Base-by-base conservation (phyloP, 805 yeast genomes). In the Starmerella bacillaris region DNA sequence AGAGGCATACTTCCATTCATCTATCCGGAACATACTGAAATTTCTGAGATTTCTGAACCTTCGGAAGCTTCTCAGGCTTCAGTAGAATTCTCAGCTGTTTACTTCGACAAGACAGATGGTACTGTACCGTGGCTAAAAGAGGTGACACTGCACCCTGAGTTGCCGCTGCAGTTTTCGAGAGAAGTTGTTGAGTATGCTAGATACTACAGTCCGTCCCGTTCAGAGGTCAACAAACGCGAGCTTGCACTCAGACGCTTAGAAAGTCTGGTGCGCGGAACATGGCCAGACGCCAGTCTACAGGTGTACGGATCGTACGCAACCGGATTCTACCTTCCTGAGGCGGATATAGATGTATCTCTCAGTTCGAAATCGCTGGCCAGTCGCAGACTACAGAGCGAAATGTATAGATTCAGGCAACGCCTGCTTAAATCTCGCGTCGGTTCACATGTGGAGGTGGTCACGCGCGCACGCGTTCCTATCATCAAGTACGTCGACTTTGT, bases 251-350 rank as follows among this genome's bases (percentile, higher is more conserved):
- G 61, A 24, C 63, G 68, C 35, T 57, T 89, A 21, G 70, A 75
- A 42, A 51, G 54, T 5, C 64, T 69, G 1, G 66, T 69, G 3
- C 56, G 60, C 4, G 51, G 56, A 2, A 58, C 74, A 35, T 86
- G 95, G 94, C 72, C 73, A 1, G 78, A 71, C 41, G 72, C 86
- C 12, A 77, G 74, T 37, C 69, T 78, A 4, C 74, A 74, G 42
- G 92, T 84, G 5, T 86, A 89, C 60, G 98, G 98, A 0, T 84
- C 95, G 0, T 78, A 70, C 54, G 94, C 96, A 0, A 84, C 95
- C 0, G 94, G 84, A 51, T 59, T 86, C 41, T 86, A 83, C 51
- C 61, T 86, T 14, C 96, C 96, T 0, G 93, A 93, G 2, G 80
- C 94, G 0, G 98, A 86, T 62, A 82, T 86, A 21, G 98, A 86